Base-by-base conservation (phyloP, 2,329 filamentous ascomycete genomes). In the Fusarium marasasianum region DNA sequence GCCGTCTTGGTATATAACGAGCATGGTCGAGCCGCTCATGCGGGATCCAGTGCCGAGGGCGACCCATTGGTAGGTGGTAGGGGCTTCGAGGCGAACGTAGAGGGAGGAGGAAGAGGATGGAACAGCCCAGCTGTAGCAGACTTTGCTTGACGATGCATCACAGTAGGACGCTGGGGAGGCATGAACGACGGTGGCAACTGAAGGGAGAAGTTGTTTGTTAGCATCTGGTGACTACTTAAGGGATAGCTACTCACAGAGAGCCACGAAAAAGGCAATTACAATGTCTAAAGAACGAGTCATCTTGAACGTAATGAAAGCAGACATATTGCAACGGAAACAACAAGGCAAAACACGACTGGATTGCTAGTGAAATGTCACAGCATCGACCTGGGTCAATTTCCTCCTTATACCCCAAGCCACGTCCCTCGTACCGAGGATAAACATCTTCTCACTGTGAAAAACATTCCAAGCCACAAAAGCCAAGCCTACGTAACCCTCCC, bases 81-180 rank as follows among this genome's bases (percentile, higher is more conserved):
- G 62, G 3, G 62, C 62, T 44, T 43, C 24, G 20, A 64, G 44
- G 1, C 62, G 56, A 18, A 64, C 5, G 7, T 33, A 64, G 2
- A 37, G 3, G 1, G 61, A 20, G 3, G 61, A 62, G 17, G 35
- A 41, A 4, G 61, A 24, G 7, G 57, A 51, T 51, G 44, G 38
- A 6, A 64, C 44, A 4, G 56, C 62, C 62, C 44, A 64, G 11
- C 44, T 63, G 62, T 64, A 63, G 31, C 62, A 64, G 22, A 64
- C 29, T 6, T 51, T 38, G 17, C 38, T 26, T 8, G 57, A 50
- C 1, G 26, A 9, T 33, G 44, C 44, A 8, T 63, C 57, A 22
- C 62, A 64, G 37, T 64, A 63, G 5, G 57, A 64, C 8, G 12
- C 22, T 5, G 57, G 37, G 1, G 62, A 64, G 4, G 56, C 24